phyloP scores from a whole-genome alignment of 768 basidiomycete species.

The Lactarius hengduanensis region DNA sequence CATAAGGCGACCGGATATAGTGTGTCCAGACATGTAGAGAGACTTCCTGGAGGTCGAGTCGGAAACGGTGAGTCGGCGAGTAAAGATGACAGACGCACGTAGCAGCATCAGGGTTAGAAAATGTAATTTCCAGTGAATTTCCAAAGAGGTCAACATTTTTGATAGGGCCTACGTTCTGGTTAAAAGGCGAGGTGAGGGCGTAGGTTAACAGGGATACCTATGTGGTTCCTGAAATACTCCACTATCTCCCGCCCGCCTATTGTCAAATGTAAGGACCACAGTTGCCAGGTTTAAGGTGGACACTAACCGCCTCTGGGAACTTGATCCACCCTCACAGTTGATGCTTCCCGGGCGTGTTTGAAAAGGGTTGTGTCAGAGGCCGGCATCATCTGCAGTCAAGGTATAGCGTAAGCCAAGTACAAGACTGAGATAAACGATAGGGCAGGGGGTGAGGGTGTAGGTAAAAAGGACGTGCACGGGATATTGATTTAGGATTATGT shows the following conservation, averaged over 20 bases:
- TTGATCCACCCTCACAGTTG: slow-evolving; percentile 26
- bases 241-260: slow-evolving; percentile 49
- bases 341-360: slow-evolving; percentile 18
- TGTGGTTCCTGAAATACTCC: slow-evolving; percentile 54
- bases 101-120: slow-evolving; percentile 51
- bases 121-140: slow-evolving; percentile 50
- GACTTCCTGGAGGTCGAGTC: slow-evolving; percentile 50
- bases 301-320: slow-evolving; percentile 24
- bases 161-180: slow-evolving; percentile 17
- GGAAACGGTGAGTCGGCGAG: slow-evolving; percentile 16
- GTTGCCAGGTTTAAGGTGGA: neutral
- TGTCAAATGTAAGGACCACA: slow-evolving; percentile 20
- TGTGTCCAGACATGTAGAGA: slow-evolving; percentile 64
- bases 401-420: neutral
- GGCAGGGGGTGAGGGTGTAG: neutral
- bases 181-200: slow-evolving; percentile 9
- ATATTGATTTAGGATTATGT: neutral
- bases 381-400: slow-evolving; percentile 5
- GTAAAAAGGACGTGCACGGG: neutral
- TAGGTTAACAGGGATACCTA: slow-evolving; percentile 42
- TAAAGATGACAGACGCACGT: slow-evolving; percentile 41
- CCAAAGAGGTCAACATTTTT: slow-evolving; percentile 18
- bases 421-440: neutral
- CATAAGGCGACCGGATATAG: slow-evolving; percentile 53
- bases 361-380: slow-evolving; percentile 20